Evolutionary conservation across 768 basidiomycete species (phyloP), one percentile per base, ranked within the genome.

Genomic region (Mrakia gelida): DNA sequence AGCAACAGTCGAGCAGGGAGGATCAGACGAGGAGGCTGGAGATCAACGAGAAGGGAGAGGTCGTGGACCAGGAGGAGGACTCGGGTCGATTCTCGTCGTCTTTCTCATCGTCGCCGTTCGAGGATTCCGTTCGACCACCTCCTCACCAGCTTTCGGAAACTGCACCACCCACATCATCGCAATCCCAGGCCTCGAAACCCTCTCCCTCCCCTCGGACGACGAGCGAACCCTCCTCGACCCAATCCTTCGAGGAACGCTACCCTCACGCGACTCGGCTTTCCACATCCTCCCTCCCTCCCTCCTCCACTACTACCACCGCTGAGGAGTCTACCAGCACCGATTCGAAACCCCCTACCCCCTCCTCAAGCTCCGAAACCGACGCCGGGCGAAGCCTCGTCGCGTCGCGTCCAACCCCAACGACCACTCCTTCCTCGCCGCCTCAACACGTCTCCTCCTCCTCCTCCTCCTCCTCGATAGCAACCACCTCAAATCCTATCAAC

Each of bases 221-320:
- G 15, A 52, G 18, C 49, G 59, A 28, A 9, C 59, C 59, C 7
- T 28, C 59, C 59, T 59, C 59, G 7, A 26, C 59, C 18, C 68
- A 41, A 10, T 49, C 68, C 23, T 71, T 71, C 68, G 68, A 71
- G 68, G 38, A 71, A 71, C 68, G 68, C 7, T 71, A 71, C 41
- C 68, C 68, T 41, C 34, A 71, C 43, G 68, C 68, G 38, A 41
- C 38, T 4, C 34, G 43, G 8, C 38, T 28, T 45, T 41, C 68
- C 23, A 18, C 49, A 2, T 52, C 49, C 18, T 59, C 59, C n/a
- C 26, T 30, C 10, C 65, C 32, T 41, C 38, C 34, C 1, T 13
- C 18, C 8, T 21, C 65, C 6, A 67, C 38, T 13, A 67, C 18
- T 11, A 32, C 30, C 32, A 10, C 65, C 15, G 7, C 21, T 30